Base-by-base conservation (phyloP, 192 early-diverging fungal genomes). In the Coemansia sp. region DNA sequence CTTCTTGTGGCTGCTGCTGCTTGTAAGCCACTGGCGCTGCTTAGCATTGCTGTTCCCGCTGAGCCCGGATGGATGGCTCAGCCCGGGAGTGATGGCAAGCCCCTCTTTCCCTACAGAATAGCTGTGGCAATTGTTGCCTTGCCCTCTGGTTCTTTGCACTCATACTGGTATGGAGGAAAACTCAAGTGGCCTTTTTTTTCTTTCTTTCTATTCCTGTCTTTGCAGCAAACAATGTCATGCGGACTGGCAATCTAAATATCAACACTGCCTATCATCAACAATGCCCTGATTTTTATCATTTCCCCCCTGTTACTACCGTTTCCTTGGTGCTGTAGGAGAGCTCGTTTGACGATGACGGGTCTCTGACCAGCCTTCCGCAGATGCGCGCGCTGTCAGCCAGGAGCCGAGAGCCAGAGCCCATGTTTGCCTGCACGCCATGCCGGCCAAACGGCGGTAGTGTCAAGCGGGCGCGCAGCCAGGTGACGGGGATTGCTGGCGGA, bases 321-420 rank as follows among this genome's bases (percentile, higher is more conserved):
- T 44, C 41, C 40, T 40, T 42, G 19, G n/a, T 9, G 35, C 21
- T 22, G 21, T 73, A 75, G 66, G 70, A 79, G 42, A 72, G 58
- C 46, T 68, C 70, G 3, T 68, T 73, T 44, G 76, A 73, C 50
- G 65, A 69, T 17, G 70, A 73, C 37, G 70, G 67, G 10, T 73
- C 70, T 26, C 56, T 79, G 53, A 73, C 65, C 24, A 71, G 18
- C 22, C 56, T 68, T 14, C 76, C 66, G 32, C 58, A 50, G 10
- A 68, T 68, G 63, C 70, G 63, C 21, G 48, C 56, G 11, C 38
- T 63, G 39, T 39, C 36, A 3, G 32, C 42, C 37, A 60, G 22
- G 56, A 52, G 41, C 29, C 50, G 29, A 17, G 17, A 4, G 5
- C 15, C 21, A 3, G 38, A 53, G 37, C 18, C 36, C 1, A 2